Base-by-base conservation (phyloP, 2,329 filamentous ascomycete genomes). In the Neonectria ditissima region DNA sequence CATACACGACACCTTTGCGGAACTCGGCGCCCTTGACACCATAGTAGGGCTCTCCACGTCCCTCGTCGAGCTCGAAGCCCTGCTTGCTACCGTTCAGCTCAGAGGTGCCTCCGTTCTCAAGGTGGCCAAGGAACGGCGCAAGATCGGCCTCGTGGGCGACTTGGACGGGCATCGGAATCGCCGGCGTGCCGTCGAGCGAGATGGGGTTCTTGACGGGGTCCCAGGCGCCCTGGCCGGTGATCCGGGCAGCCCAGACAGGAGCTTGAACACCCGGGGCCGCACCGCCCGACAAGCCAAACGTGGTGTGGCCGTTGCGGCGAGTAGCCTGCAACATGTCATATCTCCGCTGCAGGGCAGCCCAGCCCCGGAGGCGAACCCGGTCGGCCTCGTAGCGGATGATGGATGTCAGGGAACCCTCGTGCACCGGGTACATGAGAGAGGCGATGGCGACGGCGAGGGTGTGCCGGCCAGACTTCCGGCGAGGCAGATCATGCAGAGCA, bases 1-100 rank as follows among this genome's bases (percentile, higher is more conserved):
- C 79, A 63, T 86, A 87, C 6, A 86, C 73, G 24, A 80, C 78
- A 28, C 79, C 79, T 68, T 74, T 76, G 24, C 64, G 74, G 43
- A 79, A 80, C 69, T 80, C 79, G 41, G 74, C 73, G 5, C 74
- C 78, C 32, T 75, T 72, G 14, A 76, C 73, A 18, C 74, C 73
- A 47, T 80, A 79, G 64, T 76, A 74, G 9, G 77, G 77, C 73
- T 80, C 78, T 5, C 76, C 77, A n/a, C 73, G 70, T 16, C 77
- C 77, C n/a, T 65, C 76, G 10, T 78, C 74, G 5, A 80, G 74
- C 45, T 73, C 71, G 13, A 68, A 69, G 4, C 73, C 76, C 11
- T 72, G 68, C 41, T 73, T 59, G 20, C 65, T 53, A 7, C 67
- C 71, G 5, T 65, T 24, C 28, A 76, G 55, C 54, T 71, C 65